Evolutionary conservation across 345 rosid genomes (phyloP).

Genomic region (Capsella bursapastoris): DNA sequence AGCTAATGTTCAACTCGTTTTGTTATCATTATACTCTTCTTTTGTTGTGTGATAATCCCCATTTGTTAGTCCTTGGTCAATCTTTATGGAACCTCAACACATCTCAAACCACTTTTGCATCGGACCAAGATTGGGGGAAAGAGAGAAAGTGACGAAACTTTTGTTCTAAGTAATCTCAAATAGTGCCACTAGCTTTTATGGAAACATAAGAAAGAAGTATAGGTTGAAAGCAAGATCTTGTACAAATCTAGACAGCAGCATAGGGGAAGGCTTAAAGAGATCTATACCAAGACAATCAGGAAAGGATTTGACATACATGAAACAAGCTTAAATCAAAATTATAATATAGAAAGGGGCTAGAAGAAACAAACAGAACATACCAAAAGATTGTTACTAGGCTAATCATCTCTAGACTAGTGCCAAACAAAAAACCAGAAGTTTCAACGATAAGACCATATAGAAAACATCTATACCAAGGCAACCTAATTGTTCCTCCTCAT

Average conservation of each 20-base stretch:
- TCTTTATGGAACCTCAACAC: not conserved
- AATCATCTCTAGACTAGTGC: not conserved
- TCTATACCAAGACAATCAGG: not conserved
- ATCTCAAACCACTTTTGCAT: not conserved
- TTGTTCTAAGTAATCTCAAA: not conserved
- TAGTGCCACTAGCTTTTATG: not conserved
- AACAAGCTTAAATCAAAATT: constrained; percentile 6
- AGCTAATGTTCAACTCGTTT: constrained; percentile 1
- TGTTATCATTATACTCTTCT: not conserved
- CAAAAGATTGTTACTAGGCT: not conserved
- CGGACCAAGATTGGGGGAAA: not conserved
- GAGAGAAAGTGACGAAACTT: not conserved
- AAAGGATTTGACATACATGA: not conserved
- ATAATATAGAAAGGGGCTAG: not conserved
- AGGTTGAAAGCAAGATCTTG: not conserved
- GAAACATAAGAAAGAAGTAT: not conserved
- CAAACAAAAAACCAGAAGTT: not conserved
- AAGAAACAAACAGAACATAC: not conserved
- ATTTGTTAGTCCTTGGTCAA: not conserved
- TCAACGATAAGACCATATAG: not conserved
- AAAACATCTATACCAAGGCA: not conserved
- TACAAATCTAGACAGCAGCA: not conserved
- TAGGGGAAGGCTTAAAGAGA: not conserved
- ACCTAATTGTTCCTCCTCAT: not conserved
- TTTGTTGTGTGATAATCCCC: not conserved